phyloP scores from a whole-genome alignment of 305 asterid species.

The Fraxinus nigra region DNA sequence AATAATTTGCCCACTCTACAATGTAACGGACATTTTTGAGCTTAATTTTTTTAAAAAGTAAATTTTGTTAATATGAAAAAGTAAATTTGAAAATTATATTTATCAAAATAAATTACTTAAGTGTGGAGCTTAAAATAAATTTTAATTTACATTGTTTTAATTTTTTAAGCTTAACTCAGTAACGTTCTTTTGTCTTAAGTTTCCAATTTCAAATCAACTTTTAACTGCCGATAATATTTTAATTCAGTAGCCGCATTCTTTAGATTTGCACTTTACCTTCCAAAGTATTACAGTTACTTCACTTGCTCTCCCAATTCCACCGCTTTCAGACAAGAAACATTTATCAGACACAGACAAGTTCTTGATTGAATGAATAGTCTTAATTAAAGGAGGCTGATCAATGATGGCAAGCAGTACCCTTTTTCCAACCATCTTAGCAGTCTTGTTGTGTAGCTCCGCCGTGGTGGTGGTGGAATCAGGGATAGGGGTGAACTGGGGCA shows the following conservation, averaged over 20 bases:
- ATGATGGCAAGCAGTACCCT: conserved; percentile 26
- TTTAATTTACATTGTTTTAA: too few species aligned
- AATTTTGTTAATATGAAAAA: too few species aligned
- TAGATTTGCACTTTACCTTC: conserved; percentile 10
- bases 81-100: too few species aligned
- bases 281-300: background rate
- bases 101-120: background rate
- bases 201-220: background rate
- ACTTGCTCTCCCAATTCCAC: background rate
- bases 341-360: background rate
- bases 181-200: background rate
- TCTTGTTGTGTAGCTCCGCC: conserved; percentile 18
- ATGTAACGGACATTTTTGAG: background rate
- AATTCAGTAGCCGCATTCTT: background rate
- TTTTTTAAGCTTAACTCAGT: background rate
- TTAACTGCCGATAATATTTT: background rate
- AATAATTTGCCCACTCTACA: background rate
- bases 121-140: background rate
- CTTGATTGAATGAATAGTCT: background rate
- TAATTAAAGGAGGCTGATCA: background rate
- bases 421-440: conserved; percentile 8
- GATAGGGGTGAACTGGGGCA: conserved; percentile 95
- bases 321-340: conserved; percentile 6
- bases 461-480: conserved; percentile 57
- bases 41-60: background rate